These are phyloP conservation scores for Pleurozium schreberi DNA, from an alignment of 225 moss, liverwort and hornwort genomes.

Conservation along the genomic window DNA sequence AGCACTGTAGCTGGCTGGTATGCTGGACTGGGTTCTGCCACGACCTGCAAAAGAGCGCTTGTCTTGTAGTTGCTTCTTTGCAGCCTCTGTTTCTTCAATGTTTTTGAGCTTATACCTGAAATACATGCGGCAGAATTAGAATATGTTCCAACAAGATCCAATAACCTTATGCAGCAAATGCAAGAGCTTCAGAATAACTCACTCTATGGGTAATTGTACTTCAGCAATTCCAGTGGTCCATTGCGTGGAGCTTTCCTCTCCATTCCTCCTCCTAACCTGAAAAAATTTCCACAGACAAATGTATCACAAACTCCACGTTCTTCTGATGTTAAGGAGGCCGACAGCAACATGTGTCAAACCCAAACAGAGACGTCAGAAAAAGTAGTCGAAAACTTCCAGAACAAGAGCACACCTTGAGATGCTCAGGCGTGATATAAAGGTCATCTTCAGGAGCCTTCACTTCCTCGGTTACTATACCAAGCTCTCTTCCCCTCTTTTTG, in stretches of 20 bases:
- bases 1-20: constrained; percentile 93
- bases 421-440: constrained; percentile 82
- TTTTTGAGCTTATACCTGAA: constrained; percentile 88
- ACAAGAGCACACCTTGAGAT: constrained; percentile 60
- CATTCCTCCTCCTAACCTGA: constrained; percentile 87
- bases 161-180: not conserved
- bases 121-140: not conserved
- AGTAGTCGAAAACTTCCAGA: not conserved
- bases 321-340: not conserved
- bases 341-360: not conserved
- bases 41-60: constrained; percentile 86
- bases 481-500: constrained; percentile 68
- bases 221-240: constrained; percentile 99
- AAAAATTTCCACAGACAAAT: not conserved
- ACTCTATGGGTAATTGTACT: constrained; percentile 97
- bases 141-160: not conserved
- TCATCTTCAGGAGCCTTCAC: constrained; percentile 83
- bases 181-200: not conserved
- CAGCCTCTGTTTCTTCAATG: constrained; percentile 97
- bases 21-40: constrained; percentile 82
- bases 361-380: not conserved
- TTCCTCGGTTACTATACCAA: constrained; percentile 56
- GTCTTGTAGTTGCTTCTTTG: constrained; percentile 94
- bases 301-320: not conserved
- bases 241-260: constrained; percentile 96